Evolutionary conservation across 164 flowering plant species (phyloP), one percentile per base, ranked within the genome.

Genomic region (Taxillus chinensis): DNA sequence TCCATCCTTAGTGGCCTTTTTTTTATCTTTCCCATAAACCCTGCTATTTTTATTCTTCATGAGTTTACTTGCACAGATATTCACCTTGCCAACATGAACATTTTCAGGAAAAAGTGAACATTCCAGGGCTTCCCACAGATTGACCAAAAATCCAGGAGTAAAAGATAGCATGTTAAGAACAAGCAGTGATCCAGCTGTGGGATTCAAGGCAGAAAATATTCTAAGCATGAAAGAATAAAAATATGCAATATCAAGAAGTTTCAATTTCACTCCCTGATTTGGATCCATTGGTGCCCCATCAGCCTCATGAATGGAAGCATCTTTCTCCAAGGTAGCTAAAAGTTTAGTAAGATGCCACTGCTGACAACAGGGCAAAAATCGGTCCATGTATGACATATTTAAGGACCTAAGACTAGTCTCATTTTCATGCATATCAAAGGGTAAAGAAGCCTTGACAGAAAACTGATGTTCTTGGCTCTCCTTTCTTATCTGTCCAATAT

Each of bases 81-180:
- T 68, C 42, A 41, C 67, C 16, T 40, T 3, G 43, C 56, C 13
- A 60, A 17, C 17, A 10, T 59, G 64, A 65, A 46, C 62, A 10
- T 70, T 69, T 65, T 61, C 70, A 69, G 68, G 69, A 49, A 86
- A 84, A 66, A 89, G 62, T 41, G 62, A 69, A 58, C 42, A 63
- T 72, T 91, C 97, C 48, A 95, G 69, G 55, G 66, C 73, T 75
- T 55, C 73, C 95, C 95, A 95, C 56, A 95, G 62, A 66, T 62
- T 74, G 27, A 58, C 57, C 66, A 91, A 84, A 78, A 80, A 89
- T 45, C 96, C 95, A 70, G 96, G 95, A 62, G 92, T 83, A 65
- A 91, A 95, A 46, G 99, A 80, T 62, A 91, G 84, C 83, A 85
- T 83, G 75, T 95, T 95, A 61, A 95, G 93, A 63, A 89, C 67